These are phyloP conservation scores for Cinchona pubescens DNA, from an alignment of 257 asterid genomes.

Conservation along the genomic window DNA sequence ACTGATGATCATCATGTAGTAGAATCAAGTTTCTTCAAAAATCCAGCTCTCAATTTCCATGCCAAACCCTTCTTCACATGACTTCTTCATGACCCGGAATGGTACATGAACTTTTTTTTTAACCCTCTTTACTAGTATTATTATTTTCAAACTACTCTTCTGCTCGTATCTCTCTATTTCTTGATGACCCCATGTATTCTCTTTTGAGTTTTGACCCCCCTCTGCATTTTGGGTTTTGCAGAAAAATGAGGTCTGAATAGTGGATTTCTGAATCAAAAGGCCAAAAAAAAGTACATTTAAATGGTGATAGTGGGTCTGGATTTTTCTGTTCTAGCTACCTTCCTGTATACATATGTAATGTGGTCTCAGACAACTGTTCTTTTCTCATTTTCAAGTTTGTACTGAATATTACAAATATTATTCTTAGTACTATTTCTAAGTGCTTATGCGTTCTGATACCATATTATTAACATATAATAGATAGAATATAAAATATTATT, in stretches of 20 bases:
- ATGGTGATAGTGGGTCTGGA: slow-evolving; percentile 45
- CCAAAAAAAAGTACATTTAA: slow-evolving; percentile 30
- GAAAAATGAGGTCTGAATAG: slow-evolving; percentile 32
- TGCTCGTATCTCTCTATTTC: too few species aligned
- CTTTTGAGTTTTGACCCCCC: slow-evolving; percentile 11
- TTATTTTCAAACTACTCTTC: background rate
- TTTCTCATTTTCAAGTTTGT: slow-evolving; percentile 15
- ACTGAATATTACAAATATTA: background rate
- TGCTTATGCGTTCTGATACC: too few species aligned
- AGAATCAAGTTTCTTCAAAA: slow-evolving; percentile 18
- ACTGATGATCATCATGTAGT: slow-evolving; percentile 38
- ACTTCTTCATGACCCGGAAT: slow-evolving; percentile 70
- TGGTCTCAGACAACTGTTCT: slow-evolving; percentile 9
- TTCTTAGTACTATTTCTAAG: background rate
- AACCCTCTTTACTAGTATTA: background rate
- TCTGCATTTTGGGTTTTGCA: slow-evolving; percentile 31
- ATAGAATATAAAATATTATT: too few species aligned
- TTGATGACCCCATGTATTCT: background rate
- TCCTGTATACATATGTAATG: slow-evolving; percentile 20
- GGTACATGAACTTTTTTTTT: slow-evolving; percentile 40
- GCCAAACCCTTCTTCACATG: slow-evolving; percentile 60
- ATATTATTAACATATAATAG: too few species aligned
- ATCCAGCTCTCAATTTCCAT: slow-evolving; percentile 68
- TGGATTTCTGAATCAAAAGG: slow-evolving; percentile 37
- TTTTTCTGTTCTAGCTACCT: slow-evolving; percentile 19